Evolutionary conservation across 2,329 filamentous ascomycete genomes (phyloP).

Genomic region (Aspergillus piperis): DNA sequence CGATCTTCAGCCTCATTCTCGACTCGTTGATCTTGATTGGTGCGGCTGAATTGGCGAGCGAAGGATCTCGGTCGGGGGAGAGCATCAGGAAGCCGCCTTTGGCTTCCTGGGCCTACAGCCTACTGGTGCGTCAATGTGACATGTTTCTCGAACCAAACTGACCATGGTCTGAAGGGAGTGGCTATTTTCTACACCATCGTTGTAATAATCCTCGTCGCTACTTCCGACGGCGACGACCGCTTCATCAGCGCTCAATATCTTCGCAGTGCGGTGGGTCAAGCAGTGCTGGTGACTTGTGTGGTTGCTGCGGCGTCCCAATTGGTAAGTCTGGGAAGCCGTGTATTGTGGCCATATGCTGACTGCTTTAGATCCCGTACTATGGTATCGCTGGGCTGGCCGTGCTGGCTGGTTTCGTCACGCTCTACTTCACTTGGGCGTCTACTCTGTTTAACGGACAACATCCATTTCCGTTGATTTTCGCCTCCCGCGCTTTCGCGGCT

Average conservation of each 20-base stretch:
- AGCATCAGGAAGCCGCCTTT: constrained; percentile 28
- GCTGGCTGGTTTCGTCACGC: constrained; percentile 38
- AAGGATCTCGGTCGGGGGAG: constrained; percentile 22
- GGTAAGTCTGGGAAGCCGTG: constrained; percentile 32
- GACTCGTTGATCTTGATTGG: constrained; percentile 46
- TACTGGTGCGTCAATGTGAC: constrained; percentile 30
- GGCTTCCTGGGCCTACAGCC: constrained; percentile 31
- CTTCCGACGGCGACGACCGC: constrained; percentile 39
- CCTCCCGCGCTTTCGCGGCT: constrained; percentile 30
- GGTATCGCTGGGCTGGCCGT: constrained; percentile 44
- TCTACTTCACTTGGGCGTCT: constrained; percentile 36
- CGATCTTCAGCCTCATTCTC: constrained; percentile 40
- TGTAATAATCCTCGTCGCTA: constrained; percentile 39
- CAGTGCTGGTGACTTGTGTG: constrained; percentile 36
- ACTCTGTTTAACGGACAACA: constrained; percentile 35
- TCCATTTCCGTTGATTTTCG: constrained; percentile 34
- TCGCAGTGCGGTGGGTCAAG: constrained; percentile 41
- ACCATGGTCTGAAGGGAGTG: constrained; percentile 29
- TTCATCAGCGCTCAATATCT: constrained; percentile 41
- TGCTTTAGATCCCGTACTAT: constrained; percentile 42
- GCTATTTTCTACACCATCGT: constrained; percentile 39
- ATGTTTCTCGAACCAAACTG: constrained; percentile 1
- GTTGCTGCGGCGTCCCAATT: constrained; percentile 41
- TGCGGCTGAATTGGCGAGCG: constrained; percentile 31
- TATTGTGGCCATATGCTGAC: constrained; percentile 10